These are phyloP conservation scores for Hydnomerulius pinastri DNA, from an alignment of 768 basidiomycete species.

Conservation along the genomic window DNA sequence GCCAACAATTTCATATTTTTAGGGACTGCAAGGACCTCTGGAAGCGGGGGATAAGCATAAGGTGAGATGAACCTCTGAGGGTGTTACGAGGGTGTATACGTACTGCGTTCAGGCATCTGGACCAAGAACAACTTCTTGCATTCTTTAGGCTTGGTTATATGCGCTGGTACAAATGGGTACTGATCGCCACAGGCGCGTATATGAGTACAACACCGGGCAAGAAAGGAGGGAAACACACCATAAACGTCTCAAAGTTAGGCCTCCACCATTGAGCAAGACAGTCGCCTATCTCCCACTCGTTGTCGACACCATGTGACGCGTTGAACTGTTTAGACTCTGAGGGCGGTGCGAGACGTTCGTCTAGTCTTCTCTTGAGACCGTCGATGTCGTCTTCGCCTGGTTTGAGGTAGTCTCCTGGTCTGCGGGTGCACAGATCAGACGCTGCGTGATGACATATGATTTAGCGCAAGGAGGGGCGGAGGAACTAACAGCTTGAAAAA, in stretches of 20 bases:
- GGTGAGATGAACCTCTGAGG: too few species aligned
- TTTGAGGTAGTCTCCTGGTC: slow-evolving; percentile 98
- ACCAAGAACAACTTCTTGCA: slow-evolving; percentile 96
- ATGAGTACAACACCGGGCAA: not conserved
- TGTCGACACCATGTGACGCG: slow-evolving; percentile 72
- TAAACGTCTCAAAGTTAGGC: slow-evolving; percentile 98
- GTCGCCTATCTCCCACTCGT: slow-evolving; percentile 96
- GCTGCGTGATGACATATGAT: not conserved
- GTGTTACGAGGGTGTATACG: slow-evolving; percentile 30
- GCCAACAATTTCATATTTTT: slow-evolving; percentile 99
- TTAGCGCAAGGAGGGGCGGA: not conserved
- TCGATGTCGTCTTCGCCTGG: slow-evolving; percentile 93
- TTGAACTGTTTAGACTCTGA: slow-evolving; percentile 74
- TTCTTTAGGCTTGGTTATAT: slow-evolving; percentile 97
- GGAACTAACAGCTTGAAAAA: slow-evolving; percentile 94
- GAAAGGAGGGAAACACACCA: slow-evolving; percentile 57
- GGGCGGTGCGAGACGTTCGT: slow-evolving; percentile 86
- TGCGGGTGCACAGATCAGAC: slow-evolving; percentile 26
- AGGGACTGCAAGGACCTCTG: slow-evolving; percentile 95
- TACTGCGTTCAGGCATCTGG: slow-evolving; percentile 93
- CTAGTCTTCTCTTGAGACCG: slow-evolving; percentile 86
- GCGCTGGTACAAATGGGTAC: slow-evolving; percentile 95
- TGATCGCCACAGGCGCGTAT: slow-evolving; percentile 35
- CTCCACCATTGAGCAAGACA: slow-evolving; percentile 99
- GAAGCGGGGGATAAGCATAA: too few species aligned